Evolutionary conservation across 768 basidiomycete genomes (phyloP), one percentile per base, ranked within the genome.

Genomic region (Kwoniella botswanensis): DNA sequence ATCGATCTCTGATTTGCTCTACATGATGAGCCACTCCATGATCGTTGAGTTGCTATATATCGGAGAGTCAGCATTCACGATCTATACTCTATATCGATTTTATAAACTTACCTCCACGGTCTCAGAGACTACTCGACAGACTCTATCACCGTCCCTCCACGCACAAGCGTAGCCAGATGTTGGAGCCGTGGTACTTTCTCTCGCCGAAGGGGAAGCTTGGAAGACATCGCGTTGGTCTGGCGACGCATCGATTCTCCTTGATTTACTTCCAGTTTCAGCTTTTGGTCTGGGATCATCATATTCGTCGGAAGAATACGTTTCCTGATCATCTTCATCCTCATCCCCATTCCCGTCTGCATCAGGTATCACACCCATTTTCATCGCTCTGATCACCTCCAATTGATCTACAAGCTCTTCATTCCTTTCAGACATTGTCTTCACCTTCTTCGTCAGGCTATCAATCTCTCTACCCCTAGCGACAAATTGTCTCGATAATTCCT

Each of bases 331-430:
- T 13, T 63, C 67, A 43, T 69, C 67, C 15, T 64, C 56, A 15
- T 59, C 70, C 15, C 68, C 70, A 22, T 65, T 53, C 24, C 55
- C 67, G 12, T 70, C 71, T 12, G 54, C 68, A 1, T 68, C 58
- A 26, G 67, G 70, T 9, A 78, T 53, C 2, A 78, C 70, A 2
- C 79, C 79, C 75, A 80, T 78, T 57, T 74, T 63, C 22, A 56
- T 50, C 1, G 77, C 79, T 9, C 77, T 63, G 4, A 76, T 46
- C 12, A 58, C 22, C 22, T 64, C 60, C n/a, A 77, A 44, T 52
- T 75, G 75, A 54, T 73, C 69, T 0, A 55, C 22, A 21, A 80
- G 52, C 41, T 71, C 63, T 56, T 80, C 79, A 56, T 80, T 80
- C 55, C 79, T 54, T 26, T 67, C 53, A 26, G 6, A 17, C 15